A percentile compares a stretch with the other conserved stretches of the same genome.
Conservation (phyloP, 2,329 filamentous ascomycete species). For the Sclerotinia borealis region DNA sequence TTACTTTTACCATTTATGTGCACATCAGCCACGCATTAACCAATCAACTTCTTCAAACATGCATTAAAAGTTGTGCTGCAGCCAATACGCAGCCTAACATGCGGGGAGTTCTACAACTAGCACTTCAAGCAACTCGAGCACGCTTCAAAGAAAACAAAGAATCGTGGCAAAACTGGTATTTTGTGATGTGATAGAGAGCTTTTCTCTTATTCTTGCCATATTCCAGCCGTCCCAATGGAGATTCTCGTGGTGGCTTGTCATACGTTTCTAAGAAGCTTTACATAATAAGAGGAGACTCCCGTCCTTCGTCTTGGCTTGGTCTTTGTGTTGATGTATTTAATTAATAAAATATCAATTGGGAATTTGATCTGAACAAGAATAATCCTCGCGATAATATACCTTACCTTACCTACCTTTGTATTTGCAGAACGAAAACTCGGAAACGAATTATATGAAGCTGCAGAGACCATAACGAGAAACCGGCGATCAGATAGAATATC, state of each 20-base stretch:
- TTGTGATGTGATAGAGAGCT: background rate
- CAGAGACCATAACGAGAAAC: background rate
- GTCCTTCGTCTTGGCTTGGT: constrained; percentile 7
- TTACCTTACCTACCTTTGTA: background rate
- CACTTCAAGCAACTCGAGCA: background rate
- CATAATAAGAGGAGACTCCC: background rate
- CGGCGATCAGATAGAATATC: background rate
- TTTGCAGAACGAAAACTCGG: background rate
- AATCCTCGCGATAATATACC: background rate
- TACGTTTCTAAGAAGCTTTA: background rate
- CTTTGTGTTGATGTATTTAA: constrained; percentile 7
- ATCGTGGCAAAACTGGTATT: background rate
- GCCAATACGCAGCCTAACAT: background rate
- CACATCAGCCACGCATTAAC: background rate
- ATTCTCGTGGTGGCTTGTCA: background rate
- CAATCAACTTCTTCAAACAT: background rate
- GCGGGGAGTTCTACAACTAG: background rate
- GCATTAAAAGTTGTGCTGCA: background rate
- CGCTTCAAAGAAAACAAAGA: constrained; percentile 1
- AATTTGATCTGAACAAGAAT: background rate
- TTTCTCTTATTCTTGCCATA: background rate
- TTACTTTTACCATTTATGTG: background rate
- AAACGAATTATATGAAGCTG: background rate
- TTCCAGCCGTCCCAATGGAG: background rate
- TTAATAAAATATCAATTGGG: background rate